Conservation (phyloP, 2,329 filamentous ascomycete genomes). For the Alternaria sp. region DNA sequence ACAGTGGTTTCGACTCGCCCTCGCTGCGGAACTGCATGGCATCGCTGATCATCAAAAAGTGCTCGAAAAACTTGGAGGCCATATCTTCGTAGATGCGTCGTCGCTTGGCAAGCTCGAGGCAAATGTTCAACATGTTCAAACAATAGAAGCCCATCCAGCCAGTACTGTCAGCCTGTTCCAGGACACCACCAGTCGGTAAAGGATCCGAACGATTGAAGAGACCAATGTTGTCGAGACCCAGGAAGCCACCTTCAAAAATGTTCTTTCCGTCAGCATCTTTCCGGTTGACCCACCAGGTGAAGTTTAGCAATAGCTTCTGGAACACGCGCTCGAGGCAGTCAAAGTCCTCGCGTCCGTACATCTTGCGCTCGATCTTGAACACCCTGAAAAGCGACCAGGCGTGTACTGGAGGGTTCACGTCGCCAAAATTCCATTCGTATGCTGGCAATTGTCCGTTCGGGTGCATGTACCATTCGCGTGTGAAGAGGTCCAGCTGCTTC, state of each 20-base stretch:
- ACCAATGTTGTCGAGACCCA: conserved; percentile 96
- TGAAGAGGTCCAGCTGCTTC: conserved; percentile 96
- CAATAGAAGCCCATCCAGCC: conserved; percentile 99
- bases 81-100: conserved; percentile 95
- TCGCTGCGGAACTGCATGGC: conserved; percentile 82
- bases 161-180: conserved; percentile 97
- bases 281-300: conserved; percentile 99
- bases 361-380: conserved; percentile 98
- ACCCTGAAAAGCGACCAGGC: conserved; percentile 95
- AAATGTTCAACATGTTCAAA: conserved; percentile 95
- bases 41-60: conserved; percentile 97
- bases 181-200: conserved; percentile 87
- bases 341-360: conserved; percentile 92
- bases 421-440: conserved; percentile 97
- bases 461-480: conserved; percentile 98
- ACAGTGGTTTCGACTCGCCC: conserved; percentile 81
- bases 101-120: conserved; percentile 93
- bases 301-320: conserved; percentile 94
- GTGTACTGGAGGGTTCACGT: conserved; percentile 96
- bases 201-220: conserved; percentile 97
- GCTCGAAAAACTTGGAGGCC: conserved; percentile 98
- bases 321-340: conserved; percentile 97
- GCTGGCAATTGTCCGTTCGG: conserved; percentile 94
- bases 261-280: conserved; percentile 96
- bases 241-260: conserved; percentile 94